These are phyloP conservation scores for Pestalotiopsis sp. DNA, from an alignment of 2,329 filamentous ascomycete species.

Conservation along the genomic window DNA sequence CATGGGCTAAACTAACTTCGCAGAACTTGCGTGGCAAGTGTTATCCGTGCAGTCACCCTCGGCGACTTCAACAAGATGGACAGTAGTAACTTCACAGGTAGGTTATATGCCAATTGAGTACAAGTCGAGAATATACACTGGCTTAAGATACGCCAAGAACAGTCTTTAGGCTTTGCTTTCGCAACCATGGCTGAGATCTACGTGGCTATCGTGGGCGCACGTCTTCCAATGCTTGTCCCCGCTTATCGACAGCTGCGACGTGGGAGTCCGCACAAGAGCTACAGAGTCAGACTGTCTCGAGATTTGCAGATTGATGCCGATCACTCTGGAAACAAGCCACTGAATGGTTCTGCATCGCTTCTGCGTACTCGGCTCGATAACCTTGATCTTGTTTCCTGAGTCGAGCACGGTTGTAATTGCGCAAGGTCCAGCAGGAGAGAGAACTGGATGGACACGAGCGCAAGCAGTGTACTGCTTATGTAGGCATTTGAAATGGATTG, in stretches of 20 bases:
- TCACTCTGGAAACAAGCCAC: background rate
- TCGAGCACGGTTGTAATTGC: background rate
- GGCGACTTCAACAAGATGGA: too few species aligned
- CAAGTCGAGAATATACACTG: too few species aligned
- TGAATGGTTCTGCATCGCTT: too few species aligned
- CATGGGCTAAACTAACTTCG: too few species aligned
- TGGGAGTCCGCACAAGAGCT: background rate
- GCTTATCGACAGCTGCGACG: conserved; percentile 20
- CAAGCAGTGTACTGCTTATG: too few species aligned
- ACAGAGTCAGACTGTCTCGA: background rate
- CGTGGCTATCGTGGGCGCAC: conserved; percentile 18
- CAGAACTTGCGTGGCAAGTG: conserved; percentile 7
- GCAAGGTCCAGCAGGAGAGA: too few species aligned
- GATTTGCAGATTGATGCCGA: background rate
- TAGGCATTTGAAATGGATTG: too few species aligned
- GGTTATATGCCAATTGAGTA: too few species aligned
- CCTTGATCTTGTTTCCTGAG: background rate
- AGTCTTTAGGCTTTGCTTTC: background rate
- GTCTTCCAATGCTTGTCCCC: conserved; percentile 16
- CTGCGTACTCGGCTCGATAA: too few species aligned
- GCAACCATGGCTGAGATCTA: conserved; percentile 18
- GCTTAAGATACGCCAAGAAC: background rate
- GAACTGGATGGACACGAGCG: too few species aligned
- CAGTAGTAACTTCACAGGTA: too few species aligned
- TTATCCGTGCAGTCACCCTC: conserved; percentile 1